Evolutionary conservation across 257 asterid species (phyloP).

Genomic region (Coffea canephora): DNA sequence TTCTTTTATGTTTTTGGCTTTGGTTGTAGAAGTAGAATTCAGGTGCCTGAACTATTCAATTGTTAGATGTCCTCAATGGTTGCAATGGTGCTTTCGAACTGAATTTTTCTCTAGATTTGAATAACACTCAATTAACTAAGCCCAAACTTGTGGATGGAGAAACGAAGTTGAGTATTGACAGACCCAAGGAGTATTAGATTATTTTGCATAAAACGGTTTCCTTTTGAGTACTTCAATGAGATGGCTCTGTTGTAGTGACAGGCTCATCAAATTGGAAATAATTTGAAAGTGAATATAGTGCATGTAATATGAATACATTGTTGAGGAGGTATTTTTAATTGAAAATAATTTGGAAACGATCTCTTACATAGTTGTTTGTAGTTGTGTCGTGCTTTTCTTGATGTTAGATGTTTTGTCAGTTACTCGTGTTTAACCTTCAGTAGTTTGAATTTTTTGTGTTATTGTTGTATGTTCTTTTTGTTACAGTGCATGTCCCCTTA

Average conservation of each 20-base stretch:
- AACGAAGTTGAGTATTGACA: no score
- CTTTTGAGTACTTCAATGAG: not conserved
- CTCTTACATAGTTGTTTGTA: not conserved
- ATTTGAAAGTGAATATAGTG: not conserved
- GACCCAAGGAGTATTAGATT: no score
- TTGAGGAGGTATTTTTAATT: not conserved
- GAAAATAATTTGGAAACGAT: not conserved
- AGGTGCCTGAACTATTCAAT: not conserved
- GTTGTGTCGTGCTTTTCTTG: not conserved
- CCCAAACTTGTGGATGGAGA: no score
- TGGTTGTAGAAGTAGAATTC: not conserved
- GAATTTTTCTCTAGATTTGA: no score
- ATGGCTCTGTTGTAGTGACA: no score
- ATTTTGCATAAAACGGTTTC: not conserved
- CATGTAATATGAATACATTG: not conserved
- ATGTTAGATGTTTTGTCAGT: not conserved
- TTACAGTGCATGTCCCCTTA: not conserved
- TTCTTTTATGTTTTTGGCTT: not conserved
- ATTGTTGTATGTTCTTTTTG: not conserved
- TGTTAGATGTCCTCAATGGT: not conserved
- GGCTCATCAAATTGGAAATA: not conserved
- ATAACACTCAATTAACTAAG: no score
- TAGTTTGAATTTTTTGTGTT: not conserved
- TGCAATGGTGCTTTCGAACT: not conserved
- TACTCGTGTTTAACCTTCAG: not conserved